Conservation (phyloP, 2,329 filamentous ascomycete species). For the Colletotrichum godetiae region DNA sequence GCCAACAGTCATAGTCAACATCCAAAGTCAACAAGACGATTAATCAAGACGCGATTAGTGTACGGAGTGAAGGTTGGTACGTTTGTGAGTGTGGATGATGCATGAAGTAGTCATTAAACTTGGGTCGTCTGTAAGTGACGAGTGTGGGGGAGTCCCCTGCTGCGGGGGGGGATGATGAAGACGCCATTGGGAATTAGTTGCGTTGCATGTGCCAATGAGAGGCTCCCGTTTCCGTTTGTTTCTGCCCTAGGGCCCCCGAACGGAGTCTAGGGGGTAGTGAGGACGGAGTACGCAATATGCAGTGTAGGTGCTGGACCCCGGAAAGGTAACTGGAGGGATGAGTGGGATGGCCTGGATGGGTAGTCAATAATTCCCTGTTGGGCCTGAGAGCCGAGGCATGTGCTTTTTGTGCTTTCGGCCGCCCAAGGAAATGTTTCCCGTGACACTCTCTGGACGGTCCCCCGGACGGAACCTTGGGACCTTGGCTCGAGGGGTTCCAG, state of each 20-base stretch:
- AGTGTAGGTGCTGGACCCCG: too few relatives aligned
- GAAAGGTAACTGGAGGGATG: background rate
- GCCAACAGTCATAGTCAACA: background rate
- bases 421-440: background rate
- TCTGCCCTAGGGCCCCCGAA: background rate
- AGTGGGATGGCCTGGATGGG: background rate
- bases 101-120: constrained; percentile 32
- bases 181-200: background rate
- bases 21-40: background rate
- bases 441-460: background rate
- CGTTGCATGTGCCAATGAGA: background rate
- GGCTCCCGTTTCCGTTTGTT: background rate
- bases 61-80: background rate
- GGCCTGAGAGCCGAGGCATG: constrained; percentile 34
- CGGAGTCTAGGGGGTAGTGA: too few relatives aligned
- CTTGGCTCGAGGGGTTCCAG: background rate
- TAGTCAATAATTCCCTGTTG: background rate
- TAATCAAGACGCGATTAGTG: background rate
- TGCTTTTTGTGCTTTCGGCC: constrained; percentile 13
- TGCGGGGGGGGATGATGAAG: background rate
- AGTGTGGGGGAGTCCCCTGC: constrained; percentile 32
- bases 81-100: background rate
- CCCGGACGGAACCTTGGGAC: background rate
- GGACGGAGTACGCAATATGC: too few relatives aligned
- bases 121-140: background rate